These are phyloP conservation scores for Dipodascus geniculatus DNA, from an alignment of 805 yeast genomes.

Conservation along the genomic window DNA sequence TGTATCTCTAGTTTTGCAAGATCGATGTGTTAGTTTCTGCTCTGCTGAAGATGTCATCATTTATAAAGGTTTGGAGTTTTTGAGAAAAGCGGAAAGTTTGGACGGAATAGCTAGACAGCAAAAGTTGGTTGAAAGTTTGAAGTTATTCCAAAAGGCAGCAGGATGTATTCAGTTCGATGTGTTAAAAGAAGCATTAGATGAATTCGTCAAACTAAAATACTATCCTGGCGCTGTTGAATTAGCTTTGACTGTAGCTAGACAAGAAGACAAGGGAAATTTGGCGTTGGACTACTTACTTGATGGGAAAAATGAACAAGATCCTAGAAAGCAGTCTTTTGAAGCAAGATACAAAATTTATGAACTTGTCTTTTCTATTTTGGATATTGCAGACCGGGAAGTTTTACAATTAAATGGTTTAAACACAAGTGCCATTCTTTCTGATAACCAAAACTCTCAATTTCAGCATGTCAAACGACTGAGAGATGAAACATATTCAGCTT, in stretches of 20 bases:
- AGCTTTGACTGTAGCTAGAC: conserved; percentile 62
- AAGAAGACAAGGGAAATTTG: conserved; percentile 48
- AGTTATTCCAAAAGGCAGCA: conserved; percentile 66
- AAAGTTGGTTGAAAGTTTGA: conserved; percentile 59
- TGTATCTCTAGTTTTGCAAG: conserved; percentile 78
- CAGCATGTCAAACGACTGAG: conserved; percentile 35
- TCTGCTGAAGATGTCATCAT: conserved; percentile 87
- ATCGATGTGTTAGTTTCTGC: conserved; percentile 89
- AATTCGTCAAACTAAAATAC: conserved; percentile 66
- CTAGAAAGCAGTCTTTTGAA: conserved; percentile 38
- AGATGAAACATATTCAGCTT: conserved; percentile 60
- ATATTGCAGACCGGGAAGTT: conserved; percentile 46
- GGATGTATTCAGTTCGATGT: conserved; percentile 69
- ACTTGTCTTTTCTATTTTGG: conserved; percentile 62
- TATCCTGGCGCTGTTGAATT: conserved; percentile 81
- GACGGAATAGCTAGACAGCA: conserved; percentile 64
- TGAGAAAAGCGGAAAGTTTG: conserved; percentile 63
- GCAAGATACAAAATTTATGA: conserved; percentile 53
- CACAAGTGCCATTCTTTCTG: conserved; percentile 36
- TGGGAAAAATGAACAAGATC: conserved; percentile 38
- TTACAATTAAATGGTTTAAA: background rate
- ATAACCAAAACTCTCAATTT: conserved; percentile 7
- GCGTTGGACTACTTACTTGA: conserved; percentile 47
- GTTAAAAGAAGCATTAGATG: conserved; percentile 66
- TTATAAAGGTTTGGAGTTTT: conserved; percentile 85